phyloP scores from a whole-genome alignment of 1,284 basidiomycete genomes.

The Moniliella sp. region DNA sequence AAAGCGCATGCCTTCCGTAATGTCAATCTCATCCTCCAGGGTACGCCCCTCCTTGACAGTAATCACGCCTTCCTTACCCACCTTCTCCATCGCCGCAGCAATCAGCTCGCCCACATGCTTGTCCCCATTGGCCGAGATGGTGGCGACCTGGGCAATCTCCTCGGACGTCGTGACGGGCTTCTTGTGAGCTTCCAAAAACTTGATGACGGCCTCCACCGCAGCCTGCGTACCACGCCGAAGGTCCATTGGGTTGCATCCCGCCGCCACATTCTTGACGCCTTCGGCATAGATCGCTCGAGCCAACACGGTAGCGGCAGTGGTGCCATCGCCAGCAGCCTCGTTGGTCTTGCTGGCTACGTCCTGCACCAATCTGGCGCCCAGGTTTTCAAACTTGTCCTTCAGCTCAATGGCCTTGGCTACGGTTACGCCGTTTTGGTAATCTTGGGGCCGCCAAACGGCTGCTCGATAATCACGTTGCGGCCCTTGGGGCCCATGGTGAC shows the following conservation, averaged over 20 bases:
- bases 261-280: slow-evolving; percentile 96
- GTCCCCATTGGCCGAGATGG: slow-evolving; percentile 94
- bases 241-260: slow-evolving; percentile 98
- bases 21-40: slow-evolving; percentile 90
- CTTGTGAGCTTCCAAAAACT: slow-evolving; percentile 69
- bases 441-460: slow-evolving; percentile 86
- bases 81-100: slow-evolving; percentile 98
- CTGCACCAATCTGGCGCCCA: slow-evolving; percentile 86
- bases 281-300: slow-evolving; percentile 92
- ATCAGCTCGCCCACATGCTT: slow-evolving; percentile 79
- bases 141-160: slow-evolving; percentile 92
- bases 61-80: slow-evolving; percentile 97
- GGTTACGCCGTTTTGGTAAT: slow-evolving; percentile 96
- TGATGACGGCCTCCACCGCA: slow-evolving; percentile 81
- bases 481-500: slow-evolving; percentile 93
- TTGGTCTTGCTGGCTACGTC: slow-evolving; percentile 91
- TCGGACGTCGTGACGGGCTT: slow-evolving; percentile 86
- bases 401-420: slow-evolving; percentile 83
- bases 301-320: slow-evolving; percentile 88
- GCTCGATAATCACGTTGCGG: slow-evolving; percentile 95
- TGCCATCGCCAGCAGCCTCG: slow-evolving; percentile 90
- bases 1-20: slow-evolving; percentile 98
- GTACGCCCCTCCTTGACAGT: slow-evolving; percentile 96
- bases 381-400: slow-evolving; percentile 96
- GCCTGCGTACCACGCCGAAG: slow-evolving; percentile 85